Percentiles rank a stretch among this genome's conserved stretches.
Evolutionary conservation across 805 yeast genomes (phyloP).

Genomic region (Pichia californica): DNA sequence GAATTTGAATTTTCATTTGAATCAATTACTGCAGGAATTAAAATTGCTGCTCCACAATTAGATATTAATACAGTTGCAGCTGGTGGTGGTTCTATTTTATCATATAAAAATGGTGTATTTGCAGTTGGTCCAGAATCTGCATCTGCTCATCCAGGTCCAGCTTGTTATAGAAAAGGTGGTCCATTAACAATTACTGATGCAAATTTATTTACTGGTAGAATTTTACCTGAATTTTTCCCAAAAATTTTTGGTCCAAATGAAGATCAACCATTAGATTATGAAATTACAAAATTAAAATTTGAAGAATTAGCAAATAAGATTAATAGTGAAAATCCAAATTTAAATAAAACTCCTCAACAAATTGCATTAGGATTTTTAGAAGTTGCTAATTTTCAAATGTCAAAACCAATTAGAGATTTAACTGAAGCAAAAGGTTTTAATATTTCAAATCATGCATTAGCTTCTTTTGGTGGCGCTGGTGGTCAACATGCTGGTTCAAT

Average conservation of each 20-base stretch:
- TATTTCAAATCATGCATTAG: slow-evolving; percentile 59
- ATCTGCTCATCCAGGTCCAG: slow-evolving; percentile 85
- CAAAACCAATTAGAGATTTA: slow-evolving; percentile 75
- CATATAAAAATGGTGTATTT: slow-evolving; percentile 65
- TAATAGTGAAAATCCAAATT: slow-evolving; percentile 42
- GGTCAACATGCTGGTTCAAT: slow-evolving; percentile 84
- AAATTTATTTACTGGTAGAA: slow-evolving; percentile 63
- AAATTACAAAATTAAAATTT: slow-evolving; percentile 45
- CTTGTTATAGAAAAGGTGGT: slow-evolving; percentile 79
- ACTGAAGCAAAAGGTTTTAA: slow-evolving; percentile 81
- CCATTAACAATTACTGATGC: slow-evolving; percentile 85
- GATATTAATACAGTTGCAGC: slow-evolving; percentile 82
- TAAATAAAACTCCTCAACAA: slow-evolving; percentile 48
- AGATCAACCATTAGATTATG: slow-evolving; percentile 58
- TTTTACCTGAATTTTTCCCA: slow-evolving; percentile 71
- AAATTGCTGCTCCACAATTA: slow-evolving; percentile 77
- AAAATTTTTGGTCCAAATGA: slow-evolving; percentile 79
- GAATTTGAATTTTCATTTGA: slow-evolving; percentile 74
- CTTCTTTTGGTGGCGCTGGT: slow-evolving; percentile 90
- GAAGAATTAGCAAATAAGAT: slow-evolving; percentile 47
- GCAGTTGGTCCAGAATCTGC: slow-evolving; percentile 89
- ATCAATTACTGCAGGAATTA: slow-evolving; percentile 76
- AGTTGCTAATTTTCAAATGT: slow-evolving; percentile 85
- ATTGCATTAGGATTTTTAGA: slow-evolving; percentile 76
- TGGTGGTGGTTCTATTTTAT: slow-evolving; percentile 70